These are phyloP conservation scores for Pestalotiopsis sp. DNA, from an alignment of 2,329 filamentous ascomycete genomes.

Conservation along the genomic window DNA sequence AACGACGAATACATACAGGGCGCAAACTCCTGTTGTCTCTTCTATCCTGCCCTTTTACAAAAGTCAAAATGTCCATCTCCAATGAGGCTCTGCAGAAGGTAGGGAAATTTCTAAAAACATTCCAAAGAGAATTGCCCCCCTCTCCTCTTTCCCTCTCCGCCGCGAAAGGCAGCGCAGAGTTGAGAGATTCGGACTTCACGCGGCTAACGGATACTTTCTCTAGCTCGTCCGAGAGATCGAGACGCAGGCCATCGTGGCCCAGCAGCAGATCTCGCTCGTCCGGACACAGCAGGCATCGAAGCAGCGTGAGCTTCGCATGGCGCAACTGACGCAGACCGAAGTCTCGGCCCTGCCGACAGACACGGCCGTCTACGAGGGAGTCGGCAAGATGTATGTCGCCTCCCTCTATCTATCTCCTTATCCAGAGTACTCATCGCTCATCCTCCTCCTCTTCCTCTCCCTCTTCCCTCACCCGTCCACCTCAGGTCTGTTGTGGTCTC, in stretches of 20 bases:
- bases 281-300: conserved; percentile 83
- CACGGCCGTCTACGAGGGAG: conserved; percentile 88
- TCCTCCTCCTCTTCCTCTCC: background rate
- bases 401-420: background rate
- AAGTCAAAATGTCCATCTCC: conserved; percentile 60
- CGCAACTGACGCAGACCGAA: conserved; percentile 85
- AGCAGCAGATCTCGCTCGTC: conserved; percentile 89
- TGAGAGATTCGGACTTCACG: background rate
- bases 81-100: conserved; percentile 96
- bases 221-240: conserved; percentile 94
- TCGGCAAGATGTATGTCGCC: conserved; percentile 86
- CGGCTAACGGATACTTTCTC: background rate
- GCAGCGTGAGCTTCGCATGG: conserved; percentile 84
- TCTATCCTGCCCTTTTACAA: background rate
- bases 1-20: too few relatives aligned
- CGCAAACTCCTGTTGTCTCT: background rate
- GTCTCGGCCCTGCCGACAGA: conserved; percentile 73
- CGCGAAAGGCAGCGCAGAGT: background rate
- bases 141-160: background rate
- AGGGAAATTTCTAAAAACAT: conserved; percentile 18
- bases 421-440: background rate
- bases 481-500: conserved; percentile 11
- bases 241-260: conserved; percentile 80
- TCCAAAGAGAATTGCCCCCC: background rate
- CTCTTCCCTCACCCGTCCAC: conserved; percentile 6